Percentiles rank a stretch among this genome's conserved stretches.
These are phyloP conservation scores for Scopulariopsis brevicaulis DNA, from an alignment of 2,329 filamentous ascomycete genomes.

Conservation along the genomic window DNA sequence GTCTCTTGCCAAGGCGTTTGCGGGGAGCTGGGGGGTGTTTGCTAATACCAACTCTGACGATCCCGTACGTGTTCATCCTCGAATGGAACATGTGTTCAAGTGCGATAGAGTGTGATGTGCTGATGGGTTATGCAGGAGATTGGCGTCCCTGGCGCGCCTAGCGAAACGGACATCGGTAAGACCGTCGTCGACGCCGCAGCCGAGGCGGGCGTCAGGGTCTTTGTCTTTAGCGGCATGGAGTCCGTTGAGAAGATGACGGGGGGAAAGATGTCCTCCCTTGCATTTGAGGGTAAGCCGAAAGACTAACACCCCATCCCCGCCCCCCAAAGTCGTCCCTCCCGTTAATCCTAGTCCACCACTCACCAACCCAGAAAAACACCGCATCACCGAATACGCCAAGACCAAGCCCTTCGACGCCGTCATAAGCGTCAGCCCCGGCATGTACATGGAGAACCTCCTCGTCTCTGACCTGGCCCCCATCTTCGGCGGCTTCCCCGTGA, in stretches of 20 bases:
- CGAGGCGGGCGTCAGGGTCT: slow-evolving; percentile 19
- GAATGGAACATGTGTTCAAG: background rate
- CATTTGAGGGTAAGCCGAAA: slow-evolving; percentile 19
- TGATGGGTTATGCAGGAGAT: background rate
- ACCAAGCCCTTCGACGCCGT: slow-evolving; percentile 20
- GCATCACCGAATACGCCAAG: slow-evolving; percentile 23
- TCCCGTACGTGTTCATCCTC: slow-evolving; percentile 10
- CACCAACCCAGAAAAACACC: slow-evolving; percentile 20
- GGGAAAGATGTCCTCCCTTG: slow-evolving; percentile 17
- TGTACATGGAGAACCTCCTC: slow-evolving; percentile 30
- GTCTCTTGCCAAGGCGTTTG: slow-evolving; percentile 26
- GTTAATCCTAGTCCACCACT: too few species aligned
- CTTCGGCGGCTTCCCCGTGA: slow-evolving; percentile 27
- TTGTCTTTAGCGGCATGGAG: slow-evolving; percentile 23
- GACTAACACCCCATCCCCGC: background rate
- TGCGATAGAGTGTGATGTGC: background rate
- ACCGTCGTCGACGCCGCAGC: slow-evolving; percentile 19
- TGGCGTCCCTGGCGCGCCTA: slow-evolving; percentile 13
- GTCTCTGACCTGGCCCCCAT: slow-evolving; percentile 18
- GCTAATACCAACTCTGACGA: slow-evolving; percentile 38
- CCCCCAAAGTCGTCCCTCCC: background rate
- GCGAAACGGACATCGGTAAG: slow-evolving; percentile 22
- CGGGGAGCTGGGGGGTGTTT: slow-evolving; percentile 38
- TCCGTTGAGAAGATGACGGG: slow-evolving; percentile 19
- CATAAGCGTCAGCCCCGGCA: slow-evolving; percentile 22